Evolutionary conservation across 257 asterid genomes (phyloP), one percentile per base, ranked within the genome.

Genomic region (Lycium ferocissimum): DNA sequence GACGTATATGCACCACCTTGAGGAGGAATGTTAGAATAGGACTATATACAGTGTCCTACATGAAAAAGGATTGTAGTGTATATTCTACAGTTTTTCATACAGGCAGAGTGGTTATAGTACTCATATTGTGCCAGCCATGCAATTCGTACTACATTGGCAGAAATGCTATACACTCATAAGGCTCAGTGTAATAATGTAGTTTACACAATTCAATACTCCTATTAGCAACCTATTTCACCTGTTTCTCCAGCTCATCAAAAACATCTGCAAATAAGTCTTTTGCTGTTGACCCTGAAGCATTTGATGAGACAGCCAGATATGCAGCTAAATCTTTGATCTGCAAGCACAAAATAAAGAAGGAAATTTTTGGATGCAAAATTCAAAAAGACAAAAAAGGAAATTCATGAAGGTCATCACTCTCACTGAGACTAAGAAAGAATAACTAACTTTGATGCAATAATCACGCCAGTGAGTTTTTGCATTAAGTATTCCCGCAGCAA

Each of bases 241-340:
- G 96, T 86, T 94, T 95, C 59, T 89, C 94, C 73, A 95, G 96
- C 91, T 97, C 99, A 62, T 95, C 99, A 18, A 87, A 63, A 69
- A 97, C 98, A 90, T 95, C 99, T 56, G 93, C 95, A 83, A 94
- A 97, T 63, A 97, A 91, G 62, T 94, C 99, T 92, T 94, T 95
- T 18, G 99, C 94, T 35, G 90, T 87, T 57, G 94, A 87, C 26
- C 99, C 99, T n/a, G 94, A 83, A 81, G 95, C 86, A 89, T 97
- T 97, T 62, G 98, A 94, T 85, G 90, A 91, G 47, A 97, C 95
- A 84, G 98, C 94, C 84, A 89, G 40, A 91, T 88, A 97, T 83
- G 99, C 97, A 83, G 96, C 95, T 40, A 87, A 83, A 87, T 97
- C 99, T 92, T 95, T 92, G 45, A 97, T 92, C 99, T 97, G 87